Percentiles rank a stretch among this genome's conserved stretches.
Conservation (phyloP, 352 stramenopile species). For the Globisporangium barbulae region DNA sequence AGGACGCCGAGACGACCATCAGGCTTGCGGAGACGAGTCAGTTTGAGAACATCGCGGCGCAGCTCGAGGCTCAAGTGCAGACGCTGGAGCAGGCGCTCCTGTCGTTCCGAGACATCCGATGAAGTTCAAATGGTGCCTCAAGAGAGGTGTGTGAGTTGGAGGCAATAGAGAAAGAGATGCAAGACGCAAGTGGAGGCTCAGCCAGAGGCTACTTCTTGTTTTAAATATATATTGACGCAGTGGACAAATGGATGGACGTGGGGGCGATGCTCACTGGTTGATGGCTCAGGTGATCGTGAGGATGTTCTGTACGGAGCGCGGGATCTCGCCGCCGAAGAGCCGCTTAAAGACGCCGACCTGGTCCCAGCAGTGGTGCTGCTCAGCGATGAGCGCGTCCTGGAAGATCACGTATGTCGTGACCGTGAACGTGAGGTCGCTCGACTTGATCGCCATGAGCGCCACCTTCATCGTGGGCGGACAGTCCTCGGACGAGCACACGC, state of each 20-base stretch:
- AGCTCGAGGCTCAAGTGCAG: slow-evolving; percentile 23
- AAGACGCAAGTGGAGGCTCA: slow-evolving; percentile 1
- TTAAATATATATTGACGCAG: slow-evolving; percentile 18
- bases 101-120: background rate
- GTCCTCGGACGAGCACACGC: slow-evolving; percentile 66
- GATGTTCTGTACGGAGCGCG: slow-evolving; percentile 47
- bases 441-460: slow-evolving; percentile 73
- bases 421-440: slow-evolving; percentile 77
- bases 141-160: background rate
- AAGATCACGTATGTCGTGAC: slow-evolving; percentile 85
- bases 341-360: slow-evolving; percentile 81
- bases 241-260: too few relatives aligned
- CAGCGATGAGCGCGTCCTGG: slow-evolving; percentile 59
- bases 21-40: slow-evolving; percentile 48
- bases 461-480: slow-evolving; percentile 65
- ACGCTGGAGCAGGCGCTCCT: slow-evolving; percentile 26
- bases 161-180: background rate
- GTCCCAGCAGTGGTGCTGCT: slow-evolving; percentile 83
- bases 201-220: background rate
- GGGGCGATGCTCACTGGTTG: background rate
- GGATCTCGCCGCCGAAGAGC: slow-evolving; percentile 75
- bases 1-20: slow-evolving; percentile 74
- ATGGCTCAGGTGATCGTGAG: slow-evolving; percentile 31
- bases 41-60: slow-evolving; percentile 15
- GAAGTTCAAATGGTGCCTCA: background rate